A percentile compares a stretch with the other conserved stretches of the same genome.
phyloP scores from a whole-genome alignment of 2,329 filamentous ascomycete species.

The Fonsecaea multimorphosa region DNA sequence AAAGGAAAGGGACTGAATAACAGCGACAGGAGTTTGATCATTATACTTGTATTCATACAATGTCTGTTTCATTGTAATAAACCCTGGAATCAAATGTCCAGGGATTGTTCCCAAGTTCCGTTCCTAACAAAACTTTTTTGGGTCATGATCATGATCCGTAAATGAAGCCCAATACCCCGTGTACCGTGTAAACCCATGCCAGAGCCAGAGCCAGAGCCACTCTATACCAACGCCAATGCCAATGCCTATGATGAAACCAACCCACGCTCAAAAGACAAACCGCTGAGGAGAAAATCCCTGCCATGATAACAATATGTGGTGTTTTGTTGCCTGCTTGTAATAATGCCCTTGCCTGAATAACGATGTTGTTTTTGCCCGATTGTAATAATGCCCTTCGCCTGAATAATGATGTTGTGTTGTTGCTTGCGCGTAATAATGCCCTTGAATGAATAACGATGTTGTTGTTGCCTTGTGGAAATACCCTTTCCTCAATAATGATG shows the following conservation, averaged over 20 bases:
- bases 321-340: background rate
- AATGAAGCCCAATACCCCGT: background rate
- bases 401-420: background rate
- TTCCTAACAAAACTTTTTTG: background rate
- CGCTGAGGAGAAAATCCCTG: too few relatives aligned
- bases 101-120: background rate
- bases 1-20: background rate
- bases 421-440: background rate
- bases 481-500: too few relatives aligned
- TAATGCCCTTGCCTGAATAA: background rate
- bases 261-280: background rate
- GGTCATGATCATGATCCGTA: background rate
- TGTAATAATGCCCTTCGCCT: background rate
- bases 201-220: too few relatives aligned
- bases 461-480: too few relatives aligned
- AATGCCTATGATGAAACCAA: background rate
- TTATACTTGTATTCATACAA: background rate
- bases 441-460: too few relatives aligned
- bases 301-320: constrained; percentile 1
- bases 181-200: background rate
- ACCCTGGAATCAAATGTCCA: too few relatives aligned
- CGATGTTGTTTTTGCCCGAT: background rate
- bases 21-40: background rate
- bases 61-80: background rate
- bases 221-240: background rate